phyloP scores from a whole-genome alignment of 345 rosid genomes.

The Eucalyptus regnans region DNA sequence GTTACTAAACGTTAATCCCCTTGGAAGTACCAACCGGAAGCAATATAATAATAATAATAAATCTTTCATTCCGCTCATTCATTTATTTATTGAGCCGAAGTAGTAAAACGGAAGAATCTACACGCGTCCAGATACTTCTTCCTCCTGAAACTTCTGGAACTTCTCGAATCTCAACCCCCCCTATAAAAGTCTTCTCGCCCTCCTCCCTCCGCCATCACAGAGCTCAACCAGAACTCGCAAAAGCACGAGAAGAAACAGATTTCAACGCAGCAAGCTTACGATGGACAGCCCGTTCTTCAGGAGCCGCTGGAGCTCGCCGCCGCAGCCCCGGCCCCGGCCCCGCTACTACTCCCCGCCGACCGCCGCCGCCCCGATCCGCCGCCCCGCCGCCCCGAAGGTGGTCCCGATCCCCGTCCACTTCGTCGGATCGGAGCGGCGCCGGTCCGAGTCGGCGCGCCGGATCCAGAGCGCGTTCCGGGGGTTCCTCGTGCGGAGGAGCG shows the following conservation, averaged over 20 bases:
- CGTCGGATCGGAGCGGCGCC: slow-evolving; percentile 15
- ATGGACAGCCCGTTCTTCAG: slow-evolving; percentile 26
- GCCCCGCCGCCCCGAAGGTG: slow-evolving; percentile 12
- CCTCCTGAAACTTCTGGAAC: slow-evolving; percentile 5
- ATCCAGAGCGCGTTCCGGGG: slow-evolving; percentile 53
- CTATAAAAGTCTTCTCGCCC: background rate
- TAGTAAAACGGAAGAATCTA: slow-evolving; percentile 6
- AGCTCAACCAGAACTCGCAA: background rate
- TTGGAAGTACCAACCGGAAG: background rate
- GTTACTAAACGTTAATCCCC: background rate
- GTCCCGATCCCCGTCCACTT: slow-evolving; percentile 39
- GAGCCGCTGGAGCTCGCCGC: slow-evolving; percentile 1
- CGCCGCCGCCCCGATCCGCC: background rate
- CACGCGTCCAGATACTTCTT: slow-evolving; percentile 3
- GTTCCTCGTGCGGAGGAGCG: slow-evolving; percentile 36
- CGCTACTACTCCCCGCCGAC: background rate
- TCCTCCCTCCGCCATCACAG: background rate
- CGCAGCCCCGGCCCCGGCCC: background rate
- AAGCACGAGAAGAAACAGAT: background rate
- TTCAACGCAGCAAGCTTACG: background rate
- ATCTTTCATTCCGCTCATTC: background rate
- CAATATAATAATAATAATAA: background rate
- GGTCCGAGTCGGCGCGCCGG: slow-evolving; percentile 22
- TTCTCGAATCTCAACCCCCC: slow-evolving; percentile 9
- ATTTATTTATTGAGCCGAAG: background rate